Evolutionary conservation across 805 yeast species (phyloP).

Genomic region (Metschnikowia kofuensis): DNA sequence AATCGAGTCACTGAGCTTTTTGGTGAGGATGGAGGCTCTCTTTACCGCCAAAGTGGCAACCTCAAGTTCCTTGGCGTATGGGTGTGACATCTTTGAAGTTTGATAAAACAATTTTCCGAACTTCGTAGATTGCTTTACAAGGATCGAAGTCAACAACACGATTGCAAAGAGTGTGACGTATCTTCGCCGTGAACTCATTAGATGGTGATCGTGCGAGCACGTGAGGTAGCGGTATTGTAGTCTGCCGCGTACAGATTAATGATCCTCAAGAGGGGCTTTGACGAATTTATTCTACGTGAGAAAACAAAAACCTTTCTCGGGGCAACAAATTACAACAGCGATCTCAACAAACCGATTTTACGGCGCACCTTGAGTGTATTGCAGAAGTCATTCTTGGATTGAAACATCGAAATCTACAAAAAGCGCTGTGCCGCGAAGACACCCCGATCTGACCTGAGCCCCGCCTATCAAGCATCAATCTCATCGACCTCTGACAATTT

Average conservation of each 20-base stretch:
- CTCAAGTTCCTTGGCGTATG: constrained; percentile 62
- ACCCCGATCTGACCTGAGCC: no score
- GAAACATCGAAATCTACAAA: no score
- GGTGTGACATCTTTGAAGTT: constrained; percentile 18
- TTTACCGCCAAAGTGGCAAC: constrained; percentile 90
- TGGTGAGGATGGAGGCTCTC: constrained; percentile 77
- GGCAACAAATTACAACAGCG: no score
- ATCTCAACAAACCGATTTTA: no score
- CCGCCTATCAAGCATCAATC: no score
- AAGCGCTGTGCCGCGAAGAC: no score
- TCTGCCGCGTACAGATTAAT: not conserved
- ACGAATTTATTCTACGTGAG: no score
- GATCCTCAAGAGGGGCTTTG: no score
- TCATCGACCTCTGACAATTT: constrained; percentile 1
- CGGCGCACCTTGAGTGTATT: no score
- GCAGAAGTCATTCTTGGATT: no score
- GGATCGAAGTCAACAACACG: constrained; percentile 7
- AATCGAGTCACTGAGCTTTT: constrained; percentile 57
- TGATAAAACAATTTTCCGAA: not conserved
- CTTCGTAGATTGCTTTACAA: not conserved
- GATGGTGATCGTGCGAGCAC: constrained; percentile 15
- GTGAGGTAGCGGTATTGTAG: constrained; percentile 5
- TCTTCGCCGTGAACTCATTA: not conserved
- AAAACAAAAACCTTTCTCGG: no score
- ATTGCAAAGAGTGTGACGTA: constrained; percentile 1